A percentile compares a stretch with the other conserved stretches of the same genome.
These are phyloP conservation scores for Dictyostelium firmibasis DNA, from an alignment of 78 protist genomes.

Conservation along the genomic window DNA sequence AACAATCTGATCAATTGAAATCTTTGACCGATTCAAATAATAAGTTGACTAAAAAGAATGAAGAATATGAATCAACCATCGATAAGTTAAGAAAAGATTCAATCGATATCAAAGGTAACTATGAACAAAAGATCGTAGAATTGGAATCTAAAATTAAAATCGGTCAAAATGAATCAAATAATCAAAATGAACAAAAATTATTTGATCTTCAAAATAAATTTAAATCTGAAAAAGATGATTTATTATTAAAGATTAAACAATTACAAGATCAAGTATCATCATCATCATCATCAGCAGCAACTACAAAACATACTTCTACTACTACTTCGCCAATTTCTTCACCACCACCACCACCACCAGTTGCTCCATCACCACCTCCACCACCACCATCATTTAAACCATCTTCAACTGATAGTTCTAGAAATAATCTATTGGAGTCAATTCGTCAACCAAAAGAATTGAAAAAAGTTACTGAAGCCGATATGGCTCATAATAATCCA, in stretches of 20 bases:
- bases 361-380: conserved; percentile 45
- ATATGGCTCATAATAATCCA: conserved; percentile 29
- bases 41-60: neutral
- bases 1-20: conserved; percentile 13
- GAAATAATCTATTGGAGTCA: conserved; percentile 27
- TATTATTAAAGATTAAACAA: neutral
- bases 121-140: conserved; percentile 4
- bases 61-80: neutral
- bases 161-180: neutral
- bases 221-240: neutral
- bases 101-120: neutral
- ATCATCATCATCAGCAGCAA: neutral
- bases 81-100: conserved; percentile 8
- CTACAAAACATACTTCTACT: neutral
- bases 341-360: conserved; percentile 37
- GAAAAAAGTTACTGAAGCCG: conserved; percentile 15
- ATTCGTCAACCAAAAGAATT: conserved; percentile 34
- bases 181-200: neutral
- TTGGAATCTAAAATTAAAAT: neutral
- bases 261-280: neutral
- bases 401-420: neutral
- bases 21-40: neutral
- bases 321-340: neutral
- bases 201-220: conserved; percentile 3
- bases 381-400: conserved; percentile 22